Conservation (phyloP, 495 filamentous ascomycete genomes). For the Hyaloscypha finlandica region DNA sequence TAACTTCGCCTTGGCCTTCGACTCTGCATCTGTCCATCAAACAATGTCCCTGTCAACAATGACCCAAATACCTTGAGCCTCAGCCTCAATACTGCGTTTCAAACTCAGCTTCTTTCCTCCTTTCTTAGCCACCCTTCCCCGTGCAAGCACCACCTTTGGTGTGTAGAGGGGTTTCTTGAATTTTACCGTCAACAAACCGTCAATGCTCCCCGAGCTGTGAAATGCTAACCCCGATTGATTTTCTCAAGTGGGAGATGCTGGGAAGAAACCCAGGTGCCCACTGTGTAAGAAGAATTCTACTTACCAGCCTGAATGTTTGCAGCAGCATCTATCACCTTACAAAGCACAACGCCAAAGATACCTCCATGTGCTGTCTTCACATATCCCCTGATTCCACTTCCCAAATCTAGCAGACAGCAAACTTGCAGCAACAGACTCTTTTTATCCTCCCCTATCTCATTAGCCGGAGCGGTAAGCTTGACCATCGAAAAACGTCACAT, state of each 20-base stretch:
- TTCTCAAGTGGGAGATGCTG: not conserved
- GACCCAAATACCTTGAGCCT: constrained; percentile 33
- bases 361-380: constrained; percentile 27
- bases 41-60: constrained; percentile 19
- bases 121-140: constrained; percentile 31
- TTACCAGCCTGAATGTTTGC: constrained; percentile 32
- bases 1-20: too few species aligned
- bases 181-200: constrained; percentile 33
- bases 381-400: constrained; percentile 19
- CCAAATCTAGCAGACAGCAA: constrained; percentile 15
- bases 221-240: not conserved
- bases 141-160: constrained; percentile 34
- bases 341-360: constrained; percentile 25
- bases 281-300: constrained; percentile 2
- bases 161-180: constrained; percentile 34
- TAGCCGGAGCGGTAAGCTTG: not conserved
- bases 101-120: constrained; percentile 34
- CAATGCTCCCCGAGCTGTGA: constrained; percentile 30
- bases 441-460: constrained; percentile 28
- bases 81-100: constrained; percentile 33
- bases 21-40: too few species aligned
- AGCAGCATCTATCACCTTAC: constrained; percentile 33
- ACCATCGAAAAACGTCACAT: constrained; percentile 18
- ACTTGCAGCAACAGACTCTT: constrained; percentile 19
- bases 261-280: not conserved